Evolutionary conservation across 2,329 filamentous ascomycete genomes (phyloP).

Genomic region (Scedosporium dehoogii): DNA sequence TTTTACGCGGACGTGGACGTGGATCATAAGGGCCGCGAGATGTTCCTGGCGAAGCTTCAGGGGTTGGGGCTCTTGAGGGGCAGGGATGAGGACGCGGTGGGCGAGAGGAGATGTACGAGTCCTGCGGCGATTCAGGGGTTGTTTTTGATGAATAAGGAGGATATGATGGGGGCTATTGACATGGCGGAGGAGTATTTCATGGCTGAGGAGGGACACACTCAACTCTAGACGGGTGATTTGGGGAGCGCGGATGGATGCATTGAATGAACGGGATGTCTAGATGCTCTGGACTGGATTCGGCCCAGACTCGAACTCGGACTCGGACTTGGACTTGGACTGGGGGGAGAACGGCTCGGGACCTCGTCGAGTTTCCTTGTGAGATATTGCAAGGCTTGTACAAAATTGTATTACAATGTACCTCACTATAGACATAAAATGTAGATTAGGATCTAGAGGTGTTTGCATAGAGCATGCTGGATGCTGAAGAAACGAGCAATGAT

Average conservation of each 20-base stretch:
- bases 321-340: background rate
- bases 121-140: slow-evolving; percentile 88
- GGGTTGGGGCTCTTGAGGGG: slow-evolving; percentile 61
- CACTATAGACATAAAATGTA: background rate
- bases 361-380: background rate
- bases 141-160: slow-evolving; percentile 90
- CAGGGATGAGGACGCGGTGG: slow-evolving; percentile 32
- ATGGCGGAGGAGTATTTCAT: slow-evolving; percentile 48
- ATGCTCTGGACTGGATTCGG: no score
- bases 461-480: background rate
- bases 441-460: background rate
- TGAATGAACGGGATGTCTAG: no score
- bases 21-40: slow-evolving; percentile 48
- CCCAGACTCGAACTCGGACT: background rate
- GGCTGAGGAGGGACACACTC: slow-evolving; percentile 4
- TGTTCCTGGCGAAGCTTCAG: slow-evolving; percentile 62
- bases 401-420: background rate
- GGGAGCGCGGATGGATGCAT: no score
- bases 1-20: slow-evolving; percentile 81
- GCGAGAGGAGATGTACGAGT: slow-evolving; percentile 51
- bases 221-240: background rate
- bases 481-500: background rate
- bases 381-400: background rate
- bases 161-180: slow-evolving; percentile 75
- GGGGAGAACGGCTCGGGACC: background rate